Base-by-base conservation (phyloP, 306 rosid genomes). In the Cucurbita maxima region DNA sequence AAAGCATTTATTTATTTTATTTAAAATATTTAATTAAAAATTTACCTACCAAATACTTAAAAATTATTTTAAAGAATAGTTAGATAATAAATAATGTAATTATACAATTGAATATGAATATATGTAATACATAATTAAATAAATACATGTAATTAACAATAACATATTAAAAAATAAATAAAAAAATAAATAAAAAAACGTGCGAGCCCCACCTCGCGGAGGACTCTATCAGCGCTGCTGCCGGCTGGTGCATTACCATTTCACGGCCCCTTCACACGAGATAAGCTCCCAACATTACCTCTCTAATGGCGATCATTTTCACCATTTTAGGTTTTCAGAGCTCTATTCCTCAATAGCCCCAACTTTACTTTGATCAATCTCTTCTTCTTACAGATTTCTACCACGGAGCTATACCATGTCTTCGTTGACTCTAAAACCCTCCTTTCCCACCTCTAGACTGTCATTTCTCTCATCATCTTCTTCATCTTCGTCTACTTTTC, bases 361-460 rank as follows among this genome's bases (percentile, higher is more conserved):
- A 41, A 4, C 45, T 16, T 36, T 50, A 14, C 54, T 50, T 50
- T 50, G 5, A 50, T 18, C 25, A 43, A 45, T 13, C 57, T 48
- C 11, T 66, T 20, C 73, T 68, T 5, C 22, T 68, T 22, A 25
- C 54, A 50, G 7, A 13, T 50, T 50, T 14, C 74, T 25, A 5
- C 54, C 14, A 48, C 43, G 22, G 41, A 50, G 58, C 72, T 75
- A 7, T 48, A 53, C 75, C 72, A 86, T 86, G 90, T 79, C 77
- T 66, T 83, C 83, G 19, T 64, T 81, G 79, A 77, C 83, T 6
- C 77, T 82, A 72, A 86, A 83, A 59, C 80, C 86, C 75, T 79
- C 53, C 20, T 63, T 82, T 52, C 3, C 66, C 19, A 20, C 58
- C 8, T 77, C 84, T 57, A 80, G 73, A 71, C 72, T 73, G 0